phyloP scores from a whole-genome alignment of 192 early-diverging fungal genomes.

The Podila epigama region DNA sequence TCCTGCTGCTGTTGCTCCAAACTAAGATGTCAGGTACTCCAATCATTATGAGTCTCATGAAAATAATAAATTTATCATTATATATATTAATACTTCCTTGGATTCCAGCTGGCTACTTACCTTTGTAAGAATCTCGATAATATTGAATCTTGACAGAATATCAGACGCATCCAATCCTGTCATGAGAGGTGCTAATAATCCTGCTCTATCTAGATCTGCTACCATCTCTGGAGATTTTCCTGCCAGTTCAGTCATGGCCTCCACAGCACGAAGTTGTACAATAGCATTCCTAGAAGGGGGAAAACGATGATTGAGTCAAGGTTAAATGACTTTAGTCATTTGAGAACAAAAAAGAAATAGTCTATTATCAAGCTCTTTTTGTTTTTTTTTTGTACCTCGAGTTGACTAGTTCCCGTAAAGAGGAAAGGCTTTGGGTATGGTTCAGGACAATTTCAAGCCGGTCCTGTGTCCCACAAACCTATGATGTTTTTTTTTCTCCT shows the following conservation, averaged over 20 bases:
- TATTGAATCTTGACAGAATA: conserved; percentile 35
- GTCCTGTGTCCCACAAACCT: conserved; percentile 17
- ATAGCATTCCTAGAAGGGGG: conserved; percentile 5
- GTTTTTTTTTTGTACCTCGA: conserved; percentile 27
- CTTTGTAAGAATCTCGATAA: conserved; percentile 39
- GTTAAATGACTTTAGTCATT: not conserved
- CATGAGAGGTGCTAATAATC: conserved; percentile 22
- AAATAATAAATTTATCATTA: not conserved
- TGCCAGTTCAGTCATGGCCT: conserved; percentile 10
- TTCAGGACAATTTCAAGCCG: conserved; percentile 10
- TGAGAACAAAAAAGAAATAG: not conserved
- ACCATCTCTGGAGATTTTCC: conserved; percentile 1
- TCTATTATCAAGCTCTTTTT: not conserved
- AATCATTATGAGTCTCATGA: not conserved
- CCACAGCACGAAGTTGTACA: conserved; percentile 22
- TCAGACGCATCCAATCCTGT: conserved; percentile 8
- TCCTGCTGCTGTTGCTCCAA: conserved; percentile 18
- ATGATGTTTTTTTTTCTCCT: not conserved
- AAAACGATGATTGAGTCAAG: not conserved
- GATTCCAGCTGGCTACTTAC: too few species aligned
- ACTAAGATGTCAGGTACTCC: not conserved
- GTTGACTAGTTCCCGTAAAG: conserved; percentile 17
- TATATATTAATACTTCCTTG: not conserved
- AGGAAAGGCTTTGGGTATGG: not conserved
- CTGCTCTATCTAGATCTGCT: not conserved